A percentile compares a stretch with the other conserved stretches of the same genome.
These are phyloP conservation scores for Adansonia madagascariensis DNA, from an alignment of 441 rosid genomes.

Conservation along the genomic window DNA sequence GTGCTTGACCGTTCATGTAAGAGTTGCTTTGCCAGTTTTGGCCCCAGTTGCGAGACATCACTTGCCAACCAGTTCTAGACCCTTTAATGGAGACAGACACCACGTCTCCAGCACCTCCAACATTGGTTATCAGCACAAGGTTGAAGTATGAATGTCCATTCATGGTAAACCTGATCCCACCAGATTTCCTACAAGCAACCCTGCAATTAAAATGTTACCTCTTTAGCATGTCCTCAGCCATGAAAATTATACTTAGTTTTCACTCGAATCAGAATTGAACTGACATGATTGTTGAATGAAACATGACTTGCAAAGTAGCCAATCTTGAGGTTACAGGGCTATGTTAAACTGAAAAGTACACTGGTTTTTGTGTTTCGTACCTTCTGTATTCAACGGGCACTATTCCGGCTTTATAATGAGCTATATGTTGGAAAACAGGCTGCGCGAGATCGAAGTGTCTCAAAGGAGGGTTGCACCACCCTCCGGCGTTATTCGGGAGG, in stretches of 20 bases:
- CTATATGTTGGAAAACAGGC: slow-evolving; percentile 61
- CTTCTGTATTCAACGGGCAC: slow-evolving; percentile 62
- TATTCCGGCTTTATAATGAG: slow-evolving; percentile 63
- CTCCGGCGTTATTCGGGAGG: slow-evolving; percentile 58
- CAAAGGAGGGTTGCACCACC: slow-evolving; percentile 78
- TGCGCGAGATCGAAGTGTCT: slow-evolving; percentile 71
- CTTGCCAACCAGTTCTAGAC: slow-evolving; percentile 57
- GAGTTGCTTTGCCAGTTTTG: slow-evolving; percentile 78
- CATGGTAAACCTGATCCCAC: slow-evolving; percentile 66
- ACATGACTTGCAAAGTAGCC: not conserved
- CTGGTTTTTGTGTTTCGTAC: slow-evolving; percentile 5
- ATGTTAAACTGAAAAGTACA: not conserved
- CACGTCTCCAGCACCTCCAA: slow-evolving; percentile 75
- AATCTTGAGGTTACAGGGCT: not conserved
- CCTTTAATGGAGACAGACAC: slow-evolving; percentile 57
- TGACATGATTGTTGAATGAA: too few species aligned
- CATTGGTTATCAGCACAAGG: slow-evolving; percentile 65
- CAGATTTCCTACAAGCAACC: slow-evolving; percentile 50
- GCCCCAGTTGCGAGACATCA: slow-evolving; percentile 77
- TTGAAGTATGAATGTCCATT: slow-evolving; percentile 76
- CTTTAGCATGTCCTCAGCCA: not conserved
- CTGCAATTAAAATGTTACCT: slow-evolving; percentile 6
- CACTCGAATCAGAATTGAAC: not conserved
- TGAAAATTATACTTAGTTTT: not conserved
- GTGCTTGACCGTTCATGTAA: slow-evolving; percentile 58